Conservation (phyloP, 139 green algal genomes). For the Trebouxia sp. region DNA sequence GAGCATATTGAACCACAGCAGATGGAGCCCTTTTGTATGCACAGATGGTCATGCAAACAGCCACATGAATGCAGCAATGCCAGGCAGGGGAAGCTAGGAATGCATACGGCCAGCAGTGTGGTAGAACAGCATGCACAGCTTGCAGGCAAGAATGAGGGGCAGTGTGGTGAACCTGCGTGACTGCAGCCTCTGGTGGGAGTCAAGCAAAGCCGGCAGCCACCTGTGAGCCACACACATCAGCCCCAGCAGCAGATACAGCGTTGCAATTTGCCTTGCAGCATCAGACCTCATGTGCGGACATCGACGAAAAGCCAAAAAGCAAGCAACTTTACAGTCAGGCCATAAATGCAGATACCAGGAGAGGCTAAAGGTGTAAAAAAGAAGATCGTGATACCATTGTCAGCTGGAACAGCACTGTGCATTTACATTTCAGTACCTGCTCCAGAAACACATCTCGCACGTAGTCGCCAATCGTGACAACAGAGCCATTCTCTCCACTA, state of each 20-base stretch:
- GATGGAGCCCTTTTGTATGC: no score
- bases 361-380: not conserved
- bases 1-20: not conserved
- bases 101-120: no score
- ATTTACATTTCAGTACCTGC: conserved; percentile 62
- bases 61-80: not conserved
- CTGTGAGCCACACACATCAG: not conserved
- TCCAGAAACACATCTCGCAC: conserved; percentile 88
- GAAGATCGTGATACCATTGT: no score
- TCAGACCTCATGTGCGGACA: no score
- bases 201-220: not conserved
- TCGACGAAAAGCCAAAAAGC: not conserved
- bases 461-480: conserved; percentile 85
- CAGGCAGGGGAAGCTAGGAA: no score
- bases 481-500: conserved; percentile 51
- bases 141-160: no score
- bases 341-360: not conserved
- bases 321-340: not conserved
- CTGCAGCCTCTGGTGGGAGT: not conserved
- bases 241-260: not conserved
- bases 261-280: not conserved
- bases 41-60: no score
- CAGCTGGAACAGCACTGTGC: not conserved
- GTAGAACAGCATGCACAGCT: no score
- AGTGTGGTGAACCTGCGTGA: not conserved